Percentiles rank a stretch among this genome's conserved stretches.
Evolutionary conservation across 176 grass and related monocot species (phyloP).

Genomic region (Carex pumila): DNA sequence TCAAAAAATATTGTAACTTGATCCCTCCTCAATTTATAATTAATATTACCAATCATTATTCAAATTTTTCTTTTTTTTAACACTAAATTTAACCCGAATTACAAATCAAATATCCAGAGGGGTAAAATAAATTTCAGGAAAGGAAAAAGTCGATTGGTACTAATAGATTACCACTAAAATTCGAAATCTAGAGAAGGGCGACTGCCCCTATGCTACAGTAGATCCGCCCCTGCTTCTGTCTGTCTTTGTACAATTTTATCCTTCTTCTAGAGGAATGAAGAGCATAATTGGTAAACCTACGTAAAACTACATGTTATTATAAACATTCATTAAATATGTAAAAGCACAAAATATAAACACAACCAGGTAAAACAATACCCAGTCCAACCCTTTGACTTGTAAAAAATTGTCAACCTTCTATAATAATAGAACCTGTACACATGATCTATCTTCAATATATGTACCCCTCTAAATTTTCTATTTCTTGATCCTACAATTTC

Average conservation of each 20-base stretch:
- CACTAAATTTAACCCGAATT: too few relatives aligned
- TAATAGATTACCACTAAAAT: too few relatives aligned
- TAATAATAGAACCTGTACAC: neutral
- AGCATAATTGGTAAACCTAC: neutral
- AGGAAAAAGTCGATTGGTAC: too few relatives aligned
- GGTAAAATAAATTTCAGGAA: too few relatives aligned
- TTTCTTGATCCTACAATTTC: neutral
- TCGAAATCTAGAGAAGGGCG: too few relatives aligned
- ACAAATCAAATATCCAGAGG: too few relatives aligned
- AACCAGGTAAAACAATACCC: conserved; percentile 3
- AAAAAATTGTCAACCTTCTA: conserved; percentile 32
- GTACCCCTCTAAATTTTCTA: neutral
- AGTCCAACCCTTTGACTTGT: conserved; percentile 10
- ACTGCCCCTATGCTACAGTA: too few relatives aligned
- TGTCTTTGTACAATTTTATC: neutral
- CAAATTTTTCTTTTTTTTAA: too few relatives aligned
- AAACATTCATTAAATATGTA: neutral
- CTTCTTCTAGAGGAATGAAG: neutral
- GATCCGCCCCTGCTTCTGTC: too few relatives aligned
- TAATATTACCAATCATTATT: too few relatives aligned
- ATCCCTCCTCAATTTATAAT: too few relatives aligned
- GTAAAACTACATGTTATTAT: neutral
- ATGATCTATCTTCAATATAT: neutral
- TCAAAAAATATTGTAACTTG: too few relatives aligned
- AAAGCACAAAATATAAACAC: neutral